Base-by-base conservation (phyloP, 352 stramenopile genomes). In the Pythium diclinum region DNA sequence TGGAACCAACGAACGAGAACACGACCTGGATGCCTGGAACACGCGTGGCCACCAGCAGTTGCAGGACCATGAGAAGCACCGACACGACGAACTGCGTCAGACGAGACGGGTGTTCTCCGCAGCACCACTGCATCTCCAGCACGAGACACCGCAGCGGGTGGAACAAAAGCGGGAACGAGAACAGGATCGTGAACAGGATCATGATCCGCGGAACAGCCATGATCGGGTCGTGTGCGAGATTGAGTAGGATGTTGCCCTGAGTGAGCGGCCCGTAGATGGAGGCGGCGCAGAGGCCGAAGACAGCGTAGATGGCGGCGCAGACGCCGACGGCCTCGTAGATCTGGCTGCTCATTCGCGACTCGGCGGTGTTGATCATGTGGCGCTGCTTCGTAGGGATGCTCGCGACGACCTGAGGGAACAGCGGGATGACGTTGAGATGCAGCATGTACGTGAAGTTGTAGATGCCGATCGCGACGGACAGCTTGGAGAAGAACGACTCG, bases 381-480 rank as follows among this genome's bases (percentile, higher is more conserved):
- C 55, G 14, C 17, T 51, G 36, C 48, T 56, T 67, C 30, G 13
- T 48, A 14, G 59, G 58, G 49, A 59, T 62, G 23, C 49, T 70
- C 3, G 63, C 56, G 40, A 89, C 75, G 14, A 89, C 67, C 51
- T 90, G 83, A 3, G 74, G 77, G 10, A 89, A 72, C 9, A 92
- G 63, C 28, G 84, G 84, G 59, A 92, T 86, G 52, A 92, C 80
- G 49, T 92, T 92, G 53, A 92, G 58, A 21, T 92, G 84, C 42
- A 91, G 69, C 80, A 92, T 90, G 65, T 91, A 92, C 8, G 82
- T 87, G 61, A 91, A 93, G 60, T 93, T 93, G 76, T 91, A 93
- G 58, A 93, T 89, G 19, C 81, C 81, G 34, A 89, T 79, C 30
- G 74, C 73, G 57, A 91, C 80, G 3, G 83, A 79, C 8, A 90